A percentile compares a stretch with the other conserved stretches of the same genome.
Evolutionary conservation across 352 stramenopile species (phyloP).

Genomic region (Phytophthora lateralis): DNA sequence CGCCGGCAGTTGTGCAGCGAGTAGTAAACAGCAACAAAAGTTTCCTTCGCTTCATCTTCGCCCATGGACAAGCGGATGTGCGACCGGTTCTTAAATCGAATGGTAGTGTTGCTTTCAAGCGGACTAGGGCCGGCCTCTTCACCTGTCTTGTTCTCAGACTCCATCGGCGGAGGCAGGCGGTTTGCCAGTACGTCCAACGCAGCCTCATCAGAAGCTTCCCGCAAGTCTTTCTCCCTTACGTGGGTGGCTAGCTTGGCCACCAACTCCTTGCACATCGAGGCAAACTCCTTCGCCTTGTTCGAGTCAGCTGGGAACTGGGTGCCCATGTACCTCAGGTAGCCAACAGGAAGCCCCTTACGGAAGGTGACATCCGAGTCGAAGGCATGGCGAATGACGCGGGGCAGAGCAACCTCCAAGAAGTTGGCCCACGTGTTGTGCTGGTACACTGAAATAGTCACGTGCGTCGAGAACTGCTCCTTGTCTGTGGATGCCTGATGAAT

Average conservation of each 20-base stretch:
- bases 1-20: slow-evolving; percentile 75
- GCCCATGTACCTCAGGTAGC: slow-evolving; percentile 77
- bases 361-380: slow-evolving; percentile 83
- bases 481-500: slow-evolving; percentile 84
- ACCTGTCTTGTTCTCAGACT: slow-evolving; percentile 13
- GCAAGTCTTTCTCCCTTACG: slow-evolving; percentile 58
- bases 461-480: slow-evolving; percentile 79
- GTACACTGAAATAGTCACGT: slow-evolving; percentile 90
- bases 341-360: slow-evolving; percentile 70
- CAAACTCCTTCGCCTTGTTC: slow-evolving; percentile 56
- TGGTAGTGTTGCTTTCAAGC: slow-evolving; percentile 46
- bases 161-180: slow-evolving; percentile 55
- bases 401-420: slow-evolving; percentile 83
- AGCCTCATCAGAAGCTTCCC: slow-evolving; percentile 75
- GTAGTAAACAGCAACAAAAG: slow-evolving; percentile 73
- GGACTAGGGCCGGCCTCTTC: slow-evolving; percentile 41
- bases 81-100: slow-evolving; percentile 75
- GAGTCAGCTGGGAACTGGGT: slow-evolving; percentile 57
- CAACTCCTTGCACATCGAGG: slow-evolving; percentile 48
- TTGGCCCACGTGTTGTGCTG: slow-evolving; percentile 90
- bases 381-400: slow-evolving; percentile 73
- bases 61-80: slow-evolving; percentile 72
- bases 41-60: slow-evolving; percentile 62
- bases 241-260: slow-evolving; percentile 56
- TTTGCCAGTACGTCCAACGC: slow-evolving; percentile 80